Evolutionary conservation across 352 stramenopile genomes (phyloP).

Genomic region (Phytophthora fragariae): DNA sequence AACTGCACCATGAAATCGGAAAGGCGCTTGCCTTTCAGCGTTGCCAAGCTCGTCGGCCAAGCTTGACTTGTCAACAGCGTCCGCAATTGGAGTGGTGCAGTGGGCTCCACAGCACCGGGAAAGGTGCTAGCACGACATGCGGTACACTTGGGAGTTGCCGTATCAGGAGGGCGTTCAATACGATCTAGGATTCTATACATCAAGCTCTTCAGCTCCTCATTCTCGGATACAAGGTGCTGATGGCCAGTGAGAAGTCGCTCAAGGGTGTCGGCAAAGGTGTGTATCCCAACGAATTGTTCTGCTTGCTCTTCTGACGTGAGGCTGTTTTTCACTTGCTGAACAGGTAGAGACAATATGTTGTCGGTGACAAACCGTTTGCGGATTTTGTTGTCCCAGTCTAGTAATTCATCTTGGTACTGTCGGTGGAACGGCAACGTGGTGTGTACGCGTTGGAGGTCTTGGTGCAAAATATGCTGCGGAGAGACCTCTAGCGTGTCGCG

Average conservation of each 20-base stretch:
- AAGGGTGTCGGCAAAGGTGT: constrained; percentile 9
- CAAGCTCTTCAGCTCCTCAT: constrained; percentile 10
- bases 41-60: constrained; percentile 1
- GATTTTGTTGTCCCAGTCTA: constrained; percentile 4
- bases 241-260: constrained; percentile 1
- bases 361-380: constrained; percentile 7
- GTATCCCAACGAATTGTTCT: constrained; percentile 14
- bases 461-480: constrained; percentile 8
- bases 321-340: constrained; percentile 12
- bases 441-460: not conserved
- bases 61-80: not conserved
- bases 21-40: not conserved
- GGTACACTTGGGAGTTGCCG: not conserved
- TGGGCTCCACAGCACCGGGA: not conserved
- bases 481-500: constrained; percentile 1
- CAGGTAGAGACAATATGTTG: constrained; percentile 9
- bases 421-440: not conserved
- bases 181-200: constrained; percentile 7
- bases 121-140: no score
- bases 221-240: not conserved
- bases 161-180: not conserved
- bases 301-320: constrained; percentile 5
- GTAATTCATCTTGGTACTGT: not conserved
- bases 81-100: not conserved
- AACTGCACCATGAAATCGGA: not conserved